Conservation (phyloP, 2,329 filamentous ascomycete genomes). For the Periconia sp. region DNA sequence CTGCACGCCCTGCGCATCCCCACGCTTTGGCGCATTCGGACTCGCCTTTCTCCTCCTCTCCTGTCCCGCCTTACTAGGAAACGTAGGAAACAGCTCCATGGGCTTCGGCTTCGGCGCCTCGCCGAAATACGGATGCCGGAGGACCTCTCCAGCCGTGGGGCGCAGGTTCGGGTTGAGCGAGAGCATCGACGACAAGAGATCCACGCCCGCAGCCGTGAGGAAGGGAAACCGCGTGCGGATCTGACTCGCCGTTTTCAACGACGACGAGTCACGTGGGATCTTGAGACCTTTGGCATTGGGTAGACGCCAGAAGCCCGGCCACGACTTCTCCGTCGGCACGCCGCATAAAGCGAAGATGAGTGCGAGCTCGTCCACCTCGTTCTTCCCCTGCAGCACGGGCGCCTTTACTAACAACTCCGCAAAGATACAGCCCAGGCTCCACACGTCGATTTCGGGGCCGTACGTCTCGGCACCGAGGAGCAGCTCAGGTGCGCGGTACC, state of each 20-base stretch:
- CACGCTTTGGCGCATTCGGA: slow-evolving; percentile 81
- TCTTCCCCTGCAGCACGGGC: slow-evolving; percentile 82
- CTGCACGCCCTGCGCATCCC: slow-evolving; percentile 60
- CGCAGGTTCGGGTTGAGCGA: slow-evolving; percentile 72
- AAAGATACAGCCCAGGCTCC: slow-evolving; percentile 95
- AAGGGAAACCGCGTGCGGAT: slow-evolving; percentile 79
- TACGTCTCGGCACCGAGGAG: slow-evolving; percentile 80
- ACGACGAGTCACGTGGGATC: slow-evolving; percentile 50
- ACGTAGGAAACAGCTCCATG: slow-evolving; percentile 92
- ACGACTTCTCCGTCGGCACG: slow-evolving; percentile 76
- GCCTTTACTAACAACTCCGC: slow-evolving; percentile 84
- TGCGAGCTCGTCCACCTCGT: slow-evolving; percentile 85
- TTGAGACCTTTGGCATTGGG: slow-evolving; percentile 83
- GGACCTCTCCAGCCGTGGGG: slow-evolving; percentile 71
- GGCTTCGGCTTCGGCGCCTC: slow-evolving; percentile 90
- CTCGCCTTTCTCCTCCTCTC: slow-evolving; percentile 75
- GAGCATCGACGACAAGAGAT: slow-evolving; percentile 70
- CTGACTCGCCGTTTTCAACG: slow-evolving; percentile 47
- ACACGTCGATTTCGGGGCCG: slow-evolving; percentile 80
- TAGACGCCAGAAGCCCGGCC: slow-evolving; percentile 84
- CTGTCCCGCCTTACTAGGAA: slow-evolving; percentile 91
- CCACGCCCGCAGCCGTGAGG: slow-evolving; percentile 72
- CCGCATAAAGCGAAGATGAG: slow-evolving; percentile 87
- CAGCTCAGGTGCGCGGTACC: slow-evolving; percentile 92
- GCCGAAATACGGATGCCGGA: slow-evolving; percentile 80